These are phyloP conservation scores for Tanacetum coccineum DNA, from an alignment of 129 eudicot genomes.

Conservation along the genomic window DNA sequence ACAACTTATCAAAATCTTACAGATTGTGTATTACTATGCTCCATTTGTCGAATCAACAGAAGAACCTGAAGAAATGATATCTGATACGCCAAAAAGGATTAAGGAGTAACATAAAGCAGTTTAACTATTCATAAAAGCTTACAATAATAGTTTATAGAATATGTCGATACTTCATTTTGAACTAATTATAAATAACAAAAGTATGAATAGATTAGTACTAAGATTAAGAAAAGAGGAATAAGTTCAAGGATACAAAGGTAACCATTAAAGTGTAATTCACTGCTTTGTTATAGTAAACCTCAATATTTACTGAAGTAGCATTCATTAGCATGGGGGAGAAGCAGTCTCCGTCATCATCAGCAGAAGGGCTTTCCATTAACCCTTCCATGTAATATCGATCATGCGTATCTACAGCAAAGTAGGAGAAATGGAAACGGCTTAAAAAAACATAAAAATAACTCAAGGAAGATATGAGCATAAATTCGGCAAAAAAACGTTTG, in stretches of 20 bases:
- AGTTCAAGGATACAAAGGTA: constrained; percentile 88
- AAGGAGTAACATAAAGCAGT: constrained; percentile 38
- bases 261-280: constrained; percentile 98
- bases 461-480: background rate
- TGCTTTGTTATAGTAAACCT: constrained; percentile 93
- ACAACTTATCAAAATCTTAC: constrained; percentile 40
- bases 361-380: constrained; percentile 94
- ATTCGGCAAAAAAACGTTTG: too few species aligned
- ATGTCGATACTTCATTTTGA: background rate
- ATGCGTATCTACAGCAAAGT: constrained; percentile 52
- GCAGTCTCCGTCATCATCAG: constrained; percentile 97
- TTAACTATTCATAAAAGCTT: background rate
- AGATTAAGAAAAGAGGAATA: background rate
- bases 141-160: constrained; percentile 1
- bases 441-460: background rate
- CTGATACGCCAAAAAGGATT: constrained; percentile 36
- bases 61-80: constrained; percentile 96
- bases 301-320: constrained; percentile 85
- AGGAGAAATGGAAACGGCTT: constrained; percentile 8
- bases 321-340: constrained; percentile 76
- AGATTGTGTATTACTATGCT: constrained; percentile 98
- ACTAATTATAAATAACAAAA: background rate
- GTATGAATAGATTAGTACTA: background rate
- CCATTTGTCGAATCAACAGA: constrained; percentile 94
- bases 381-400: constrained; percentile 89